Evolutionary conservation across 345 rosid genomes (phyloP), one percentile per base, ranked within the genome.

Genomic region (Rhizophora apiculata): DNA sequence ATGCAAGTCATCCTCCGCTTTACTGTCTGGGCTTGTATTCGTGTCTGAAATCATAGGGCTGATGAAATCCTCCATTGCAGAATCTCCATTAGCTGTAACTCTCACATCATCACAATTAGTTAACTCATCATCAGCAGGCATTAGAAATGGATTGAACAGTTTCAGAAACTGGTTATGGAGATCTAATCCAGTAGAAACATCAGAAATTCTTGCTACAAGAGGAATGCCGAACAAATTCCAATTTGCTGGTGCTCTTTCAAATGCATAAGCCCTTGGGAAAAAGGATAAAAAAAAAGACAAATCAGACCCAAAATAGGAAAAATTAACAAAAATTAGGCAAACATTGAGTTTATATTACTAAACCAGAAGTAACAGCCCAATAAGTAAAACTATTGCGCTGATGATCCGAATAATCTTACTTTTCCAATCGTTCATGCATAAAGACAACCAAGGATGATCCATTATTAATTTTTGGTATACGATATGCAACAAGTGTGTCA

Each of bases 171-270:
- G 72, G 61, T 34, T 76, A 26, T 24, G 18, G 37, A 76, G 68
- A 54, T 46, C 60, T 55, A 48, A 56, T 62, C 75, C 75, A 61
- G 56, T 57, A 39, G 39, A 55, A 43, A 71, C 58, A 73, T 68
- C 76, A 37, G 78, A 48, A 24, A 84, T 59, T 72, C 82, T 86
- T 29, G 84, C 76, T 24, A 86, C 82, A 57, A 88, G 78, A 56
- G 90, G 93, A 72, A 82, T 72, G 76, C 90, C 87, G 60, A 88
- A 86, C 24, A 37, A 43, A 24, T 77, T 77, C 75, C 53, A 26
- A n/a, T 67, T 54, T 54, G 68, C 34, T 15, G 18, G 15, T 61
- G 43, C 32, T 24, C 27, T 59, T 72, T 60, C 58, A 70, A 56
- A 76, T 67, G 22, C 32, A 36, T 20, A 36, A 62, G 63, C 16